A percentile compares a stretch with the other conserved stretches of the same genome.
phyloP scores from a whole-genome alignment of 345 rosid species.

The Lepidium didymum region DNA sequence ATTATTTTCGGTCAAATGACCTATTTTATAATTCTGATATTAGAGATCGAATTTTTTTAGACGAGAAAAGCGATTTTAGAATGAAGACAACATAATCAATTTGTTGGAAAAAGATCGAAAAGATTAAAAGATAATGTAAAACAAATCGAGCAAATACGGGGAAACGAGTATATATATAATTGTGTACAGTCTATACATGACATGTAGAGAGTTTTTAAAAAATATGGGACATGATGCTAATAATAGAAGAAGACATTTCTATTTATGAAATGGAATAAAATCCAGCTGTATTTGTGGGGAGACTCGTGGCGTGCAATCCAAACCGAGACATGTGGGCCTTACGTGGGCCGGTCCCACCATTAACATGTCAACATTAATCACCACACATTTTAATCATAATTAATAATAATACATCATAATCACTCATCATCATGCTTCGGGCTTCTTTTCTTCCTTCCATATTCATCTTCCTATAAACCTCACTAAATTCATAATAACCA shows the following conservation, averaged over 20 bases:
- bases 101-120: no score
- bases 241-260: conserved; percentile 9
- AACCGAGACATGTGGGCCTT: conserved; percentile 20
- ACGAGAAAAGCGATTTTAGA: no score
- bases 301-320: conserved; percentile 23
- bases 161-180: no score
- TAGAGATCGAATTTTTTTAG: no score
- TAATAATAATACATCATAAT: neutral
- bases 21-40: no score
- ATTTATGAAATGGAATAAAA: neutral
- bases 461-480: neutral
- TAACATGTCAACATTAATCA: no score
- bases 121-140: no score
- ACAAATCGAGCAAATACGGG: no score
- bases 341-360: conserved; percentile 29
- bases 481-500: neutral
- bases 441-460: neutral
- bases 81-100: no score
- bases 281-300: conserved; percentile 11
- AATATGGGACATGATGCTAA: neutral
- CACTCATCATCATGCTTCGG: neutral
- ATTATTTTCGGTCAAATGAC: no score
- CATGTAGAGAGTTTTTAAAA: neutral
- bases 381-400: neutral
- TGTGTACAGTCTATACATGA: no score